Evolutionary conservation across 108 stramenopile genomes (phyloP), one percentile per base, ranked within the genome.

Genomic region (Fragilariopsis cylindrus): DNA sequence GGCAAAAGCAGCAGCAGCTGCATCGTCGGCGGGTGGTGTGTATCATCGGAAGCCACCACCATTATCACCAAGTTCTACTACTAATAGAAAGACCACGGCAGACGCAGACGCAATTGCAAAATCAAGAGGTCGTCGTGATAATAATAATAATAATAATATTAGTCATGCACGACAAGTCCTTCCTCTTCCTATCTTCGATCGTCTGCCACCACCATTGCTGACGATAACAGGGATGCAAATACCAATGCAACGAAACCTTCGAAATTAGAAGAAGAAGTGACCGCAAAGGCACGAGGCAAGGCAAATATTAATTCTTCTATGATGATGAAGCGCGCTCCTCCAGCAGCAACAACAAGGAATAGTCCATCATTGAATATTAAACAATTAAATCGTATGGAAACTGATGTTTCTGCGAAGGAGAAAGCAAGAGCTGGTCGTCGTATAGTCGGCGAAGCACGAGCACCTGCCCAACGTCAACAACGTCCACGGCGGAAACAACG

Each of bases 251-350:
- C 62, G 43, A 63, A 63, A 40, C 43, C 46, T n/a, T n/a, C 43
- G 43, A 42, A 44, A 7, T n/a, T 63, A 40, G 42, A 63, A 63
- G 62, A 63, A 63, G 62, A 63, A 63, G 62, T 63, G 1, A 44
- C 62, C 3, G 62, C 62, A 15, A 63, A 63, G 43, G 62, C 40
- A 11, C 43, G 42, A 18, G 62, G 62, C 5, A 63, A n/a, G 42
- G 42, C 42, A 63, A 42, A 0, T 46, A 63, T 21, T 7, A 11
- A 19, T 56, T 5, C 55, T 11, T n/a, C 55, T 2, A 30, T 30
- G 30, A 30, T 30, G 30, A 30, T 30, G 30, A 30, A 30, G 30
- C 30, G 30, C 30, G 30, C 30, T 30, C 30, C 30, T 30, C 30
- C 30, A 21, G 21, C 21, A 21, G 21, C 21, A 30, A 30, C 30